These are phyloP conservation scores for Pichia phayaonensis DNA, from an alignment of 805 yeast species.

Conservation along the genomic window DNA sequence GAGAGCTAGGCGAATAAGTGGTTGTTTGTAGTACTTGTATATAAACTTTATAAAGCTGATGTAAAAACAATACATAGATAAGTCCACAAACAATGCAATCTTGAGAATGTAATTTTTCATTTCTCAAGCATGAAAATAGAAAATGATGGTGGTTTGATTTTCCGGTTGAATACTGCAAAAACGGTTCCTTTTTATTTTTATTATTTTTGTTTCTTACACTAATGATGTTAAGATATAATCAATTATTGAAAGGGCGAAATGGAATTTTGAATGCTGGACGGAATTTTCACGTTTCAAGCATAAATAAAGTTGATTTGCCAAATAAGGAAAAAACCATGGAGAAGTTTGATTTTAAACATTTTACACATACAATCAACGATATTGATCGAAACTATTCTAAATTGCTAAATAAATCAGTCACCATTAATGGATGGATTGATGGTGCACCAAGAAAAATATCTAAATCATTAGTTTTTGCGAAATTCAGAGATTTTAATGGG, in stretches of 20 bases:
- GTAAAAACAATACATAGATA: too few relatives aligned
- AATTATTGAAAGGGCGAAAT: neutral
- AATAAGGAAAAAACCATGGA: conserved; percentile 14
- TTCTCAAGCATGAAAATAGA: neutral
- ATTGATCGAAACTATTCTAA: conserved; percentile 10
- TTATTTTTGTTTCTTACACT: neutral
- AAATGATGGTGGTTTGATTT: neutral
- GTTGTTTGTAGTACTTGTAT: neutral
- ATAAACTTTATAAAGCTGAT: neutral
- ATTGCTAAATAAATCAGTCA: conserved; percentile 27
- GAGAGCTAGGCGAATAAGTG: conserved; percentile 1
- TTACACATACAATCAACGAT: conserved; percentile 22
- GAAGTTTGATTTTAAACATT: conserved; percentile 24
- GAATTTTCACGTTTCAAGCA: neutral
- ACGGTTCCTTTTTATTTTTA: neutral
- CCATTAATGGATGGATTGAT: conserved; percentile 80
- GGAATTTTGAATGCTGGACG: neutral
- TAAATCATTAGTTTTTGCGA: conserved; percentile 59
- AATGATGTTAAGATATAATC: neutral
- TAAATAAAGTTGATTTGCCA: conserved; percentile 11
- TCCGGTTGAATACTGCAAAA: neutral
- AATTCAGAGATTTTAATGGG: conserved; percentile 68
- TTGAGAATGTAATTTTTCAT: neutral
- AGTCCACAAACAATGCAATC: too few relatives aligned
- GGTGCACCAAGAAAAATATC: conserved; percentile 65